Evolutionary conservation across 2,329 filamentous ascomycete species (phyloP).

Genomic region (Colletotrichum sp.): DNA sequence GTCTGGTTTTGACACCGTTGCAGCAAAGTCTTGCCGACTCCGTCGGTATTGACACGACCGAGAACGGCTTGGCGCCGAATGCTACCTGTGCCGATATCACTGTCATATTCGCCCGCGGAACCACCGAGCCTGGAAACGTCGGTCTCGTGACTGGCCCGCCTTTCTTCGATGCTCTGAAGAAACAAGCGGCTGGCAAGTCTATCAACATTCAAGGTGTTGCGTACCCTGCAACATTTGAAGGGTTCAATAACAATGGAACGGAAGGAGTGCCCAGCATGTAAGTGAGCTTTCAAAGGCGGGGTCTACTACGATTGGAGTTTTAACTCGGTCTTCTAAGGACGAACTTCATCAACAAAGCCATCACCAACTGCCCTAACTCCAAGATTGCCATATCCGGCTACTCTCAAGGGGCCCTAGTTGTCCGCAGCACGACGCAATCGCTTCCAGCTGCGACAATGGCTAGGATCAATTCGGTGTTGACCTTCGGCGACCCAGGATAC

Average conservation of each 20-base stretch:
- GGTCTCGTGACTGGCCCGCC: slow-evolving; percentile 29
- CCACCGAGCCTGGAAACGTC: slow-evolving; percentile 32
- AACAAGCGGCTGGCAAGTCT: slow-evolving; percentile 7
- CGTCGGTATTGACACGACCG: slow-evolving; percentile 18
- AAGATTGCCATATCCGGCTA: slow-evolving; percentile 29
- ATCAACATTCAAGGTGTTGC: slow-evolving; percentile 28
- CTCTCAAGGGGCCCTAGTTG: slow-evolving; percentile 31
- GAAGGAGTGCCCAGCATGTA: slow-evolving; percentile 27
- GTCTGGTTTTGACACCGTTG: slow-evolving; percentile 1
- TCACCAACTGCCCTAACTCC: slow-evolving; percentile 27
- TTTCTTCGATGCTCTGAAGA: slow-evolving; percentile 24
- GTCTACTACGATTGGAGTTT: fast-evolving
- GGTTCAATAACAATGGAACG: slow-evolving; percentile 26
- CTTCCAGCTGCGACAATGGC: slow-evolving; percentile 26
- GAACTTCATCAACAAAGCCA: slow-evolving; percentile 30
- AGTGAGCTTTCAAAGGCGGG: background rate
- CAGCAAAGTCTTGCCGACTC: slow-evolving; percentile 16
- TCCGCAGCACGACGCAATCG: slow-evolving; percentile 27
- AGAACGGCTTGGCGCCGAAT: slow-evolving; percentile 12
- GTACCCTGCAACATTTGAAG: slow-evolving; percentile 31
- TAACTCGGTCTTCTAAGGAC: slow-evolving; percentile 31
- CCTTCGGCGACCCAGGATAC: slow-evolving; percentile 33
- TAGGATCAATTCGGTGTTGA: slow-evolving; percentile 29
- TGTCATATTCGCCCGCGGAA: slow-evolving; percentile 33
- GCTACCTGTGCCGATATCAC: slow-evolving; percentile 29